Evolutionary conservation across 192 early-diverging fungal genomes (phyloP), one percentile per base, ranked within the genome.

Genomic region (Kickxella alabastrina): DNA sequence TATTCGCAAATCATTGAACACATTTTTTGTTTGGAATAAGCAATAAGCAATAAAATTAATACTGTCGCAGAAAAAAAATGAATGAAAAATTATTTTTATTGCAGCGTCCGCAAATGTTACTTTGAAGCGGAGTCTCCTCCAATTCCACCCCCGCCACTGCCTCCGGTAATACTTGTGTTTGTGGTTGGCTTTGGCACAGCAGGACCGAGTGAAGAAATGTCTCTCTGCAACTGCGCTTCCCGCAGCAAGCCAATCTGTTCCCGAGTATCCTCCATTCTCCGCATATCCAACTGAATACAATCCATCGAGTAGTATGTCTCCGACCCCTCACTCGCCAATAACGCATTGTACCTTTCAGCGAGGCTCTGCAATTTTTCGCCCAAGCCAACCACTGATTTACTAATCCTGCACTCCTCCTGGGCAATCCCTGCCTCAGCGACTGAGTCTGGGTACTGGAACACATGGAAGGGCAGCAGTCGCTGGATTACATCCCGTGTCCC

Each of bases 391-490:
- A 54, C 22, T 6, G 61, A 57, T 0, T 17, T 27, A 14, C 17
- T 27, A 2, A 52, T 27, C 19, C 28, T 43, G 22, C 17, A 14
- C 25, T 68, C 73, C 35, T 50, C 49, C 3, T 24, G 57, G 24
- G 12, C 41, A 14, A 52, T 53, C 10, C 28, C 57, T 3, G 49
- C 21, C n/a, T 75, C 73, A 1, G 68, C 48, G 1, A 36, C 44
- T 14, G 37, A 0, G 42, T 80, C 65, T 2, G 84, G 83, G 49
- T 85, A 82, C 63, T 88, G 87, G 47, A 77, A 88, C 37, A 90
- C 73, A 42, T 90, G 86, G 66, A 80, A 90, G 1, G 88, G 88
- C 39, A 90, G 57, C 17, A 90, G 62, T 14, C 85, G 65, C 50
- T 82, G 66, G 35, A 87, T 69, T 0, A 78, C 80, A 60, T 90